Percentiles rank a stretch among this genome's conserved stretches.
These are phyloP conservation scores for Globisporangium polare DNA, from an alignment of 352 stramenopile genomes.

Conservation along the genomic window DNA sequence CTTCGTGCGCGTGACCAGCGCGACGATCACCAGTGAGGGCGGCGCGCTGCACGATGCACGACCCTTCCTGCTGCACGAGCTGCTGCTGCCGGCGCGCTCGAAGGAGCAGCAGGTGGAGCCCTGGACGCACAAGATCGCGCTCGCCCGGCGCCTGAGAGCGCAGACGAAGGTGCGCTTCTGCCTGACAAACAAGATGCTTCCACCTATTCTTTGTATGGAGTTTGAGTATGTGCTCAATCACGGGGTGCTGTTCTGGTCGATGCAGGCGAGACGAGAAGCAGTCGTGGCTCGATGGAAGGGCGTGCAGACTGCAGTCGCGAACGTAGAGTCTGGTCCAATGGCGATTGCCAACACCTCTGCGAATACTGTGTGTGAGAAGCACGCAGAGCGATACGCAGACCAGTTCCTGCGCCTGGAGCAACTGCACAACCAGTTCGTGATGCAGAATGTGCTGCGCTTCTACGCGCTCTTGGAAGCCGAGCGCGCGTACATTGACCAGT, in stretches of 20 bases:
- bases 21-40: conserved; percentile 15
- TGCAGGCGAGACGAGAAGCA: conserved; percentile 4
- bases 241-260: background rate
- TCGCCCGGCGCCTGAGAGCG: conserved; percentile 14
- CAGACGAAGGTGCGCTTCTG: conserved; percentile 19
- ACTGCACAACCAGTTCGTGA: conserved; percentile 27
- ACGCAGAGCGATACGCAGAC: conserved; percentile 18
- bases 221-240: too few species aligned
- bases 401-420: conserved; percentile 24
- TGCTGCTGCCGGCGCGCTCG: conserved; percentile 10
- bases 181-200: too few species aligned
- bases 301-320: background rate
- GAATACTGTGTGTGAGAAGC: background rate
- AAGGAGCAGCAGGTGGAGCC: conserved; percentile 18
- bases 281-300: conserved; percentile 1
- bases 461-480: conserved; percentile 52
- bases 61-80: conserved; percentile 28
- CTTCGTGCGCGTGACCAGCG: conserved; percentile 33
- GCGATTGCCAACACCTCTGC: background rate
- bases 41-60: conserved; percentile 23
- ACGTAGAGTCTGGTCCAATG: background rate
- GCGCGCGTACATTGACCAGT: conserved; percentile 33
- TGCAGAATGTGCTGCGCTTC: conserved; percentile 30
- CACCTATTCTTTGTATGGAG: too few species aligned
- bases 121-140: conserved; percentile 23